These are phyloP conservation scores for Nigrograna mackinnonii DNA, from an alignment of 2,329 filamentous ascomycete genomes.

Conservation along the genomic window DNA sequence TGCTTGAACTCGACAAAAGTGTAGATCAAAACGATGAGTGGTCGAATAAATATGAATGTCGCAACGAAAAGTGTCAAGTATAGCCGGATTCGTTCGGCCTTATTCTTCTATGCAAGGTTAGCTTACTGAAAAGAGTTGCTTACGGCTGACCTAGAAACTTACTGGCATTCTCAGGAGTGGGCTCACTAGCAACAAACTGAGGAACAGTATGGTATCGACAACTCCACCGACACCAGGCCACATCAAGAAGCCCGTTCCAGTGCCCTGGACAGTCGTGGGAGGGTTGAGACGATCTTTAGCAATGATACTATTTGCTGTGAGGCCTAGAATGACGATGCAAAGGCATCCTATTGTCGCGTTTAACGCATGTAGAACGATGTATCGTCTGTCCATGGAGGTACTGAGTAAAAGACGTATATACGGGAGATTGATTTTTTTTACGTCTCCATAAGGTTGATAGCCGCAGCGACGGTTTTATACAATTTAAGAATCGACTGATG, in stretches of 20 bases:
- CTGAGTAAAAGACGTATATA: too few species aligned
- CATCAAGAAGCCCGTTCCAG: constrained; percentile 1
- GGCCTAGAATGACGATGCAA: not conserved
- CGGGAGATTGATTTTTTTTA: too few species aligned
- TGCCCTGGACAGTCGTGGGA: not conserved
- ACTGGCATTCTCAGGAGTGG: too few species aligned
- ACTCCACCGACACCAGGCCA: constrained; percentile 2
- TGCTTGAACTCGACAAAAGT: constrained; percentile 1
- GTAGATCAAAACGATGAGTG: constrained; percentile 2
- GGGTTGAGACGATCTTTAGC: not conserved
- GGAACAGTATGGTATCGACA: constrained; percentile 4
- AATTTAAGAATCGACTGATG: too few species aligned
- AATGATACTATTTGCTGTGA: constrained; percentile 2
- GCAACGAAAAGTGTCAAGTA: not conserved
- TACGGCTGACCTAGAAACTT: too few species aligned
- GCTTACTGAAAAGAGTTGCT: too few species aligned
- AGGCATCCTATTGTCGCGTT: constrained; percentile 1
- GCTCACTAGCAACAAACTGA: not conserved
- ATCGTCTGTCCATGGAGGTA: too few species aligned
- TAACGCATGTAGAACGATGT: constrained; percentile 1
- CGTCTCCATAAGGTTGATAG: too few species aligned
- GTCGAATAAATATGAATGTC: not conserved
- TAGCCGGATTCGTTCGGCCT: not conserved
- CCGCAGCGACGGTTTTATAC: too few species aligned
- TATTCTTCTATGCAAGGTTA: not conserved